phyloP scores from a whole-genome alignment of 345 rosid genomes.

The Eucalyptus marginata region DNA sequence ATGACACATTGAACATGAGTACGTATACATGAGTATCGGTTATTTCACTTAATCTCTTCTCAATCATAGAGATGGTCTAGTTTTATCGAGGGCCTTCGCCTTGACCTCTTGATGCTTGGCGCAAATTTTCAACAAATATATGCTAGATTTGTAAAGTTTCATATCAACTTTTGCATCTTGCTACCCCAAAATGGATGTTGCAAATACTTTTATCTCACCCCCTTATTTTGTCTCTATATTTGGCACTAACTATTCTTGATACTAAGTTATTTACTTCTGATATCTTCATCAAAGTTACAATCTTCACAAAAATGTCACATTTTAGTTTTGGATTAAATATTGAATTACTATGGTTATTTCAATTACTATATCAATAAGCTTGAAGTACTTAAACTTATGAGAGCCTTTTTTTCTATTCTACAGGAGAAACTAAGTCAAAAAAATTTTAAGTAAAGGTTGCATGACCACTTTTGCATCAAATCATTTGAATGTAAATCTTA shows the following conservation, averaged over 20 bases:
- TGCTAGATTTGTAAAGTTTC: not conserved
- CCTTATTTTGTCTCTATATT: not conserved
- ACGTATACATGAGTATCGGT: accelerated
- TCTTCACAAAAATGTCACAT: not conserved
- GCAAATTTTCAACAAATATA: not conserved
- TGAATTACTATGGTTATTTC: not conserved
- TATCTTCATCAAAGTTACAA: not conserved
- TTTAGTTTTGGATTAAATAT: not conserved
- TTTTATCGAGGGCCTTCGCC: not conserved
- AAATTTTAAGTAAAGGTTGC: accelerated
- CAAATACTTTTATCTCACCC: not conserved
- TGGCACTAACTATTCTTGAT: not conserved
- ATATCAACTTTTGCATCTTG: not conserved
- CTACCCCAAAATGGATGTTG: not conserved
- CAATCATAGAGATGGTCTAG: not conserved
- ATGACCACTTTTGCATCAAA: not conserved
- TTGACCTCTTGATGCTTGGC: not conserved
- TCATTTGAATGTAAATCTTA: not conserved
- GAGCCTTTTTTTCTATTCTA: not conserved
- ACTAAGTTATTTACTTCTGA: not conserved
- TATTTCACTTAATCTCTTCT: not conserved
- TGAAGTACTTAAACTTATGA: not conserved
- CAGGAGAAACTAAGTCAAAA: not conserved
- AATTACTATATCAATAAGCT: not conserved
- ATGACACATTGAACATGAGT: not conserved